A percentile compares a stretch with the other conserved stretches of the same genome.
Conservation (phyloP, 306 rosid species). For the peach (Prunus persica) region Prunus_persica_NCBIv2 NC_034010.1:22104001-22104500, state of each 20-base stretch:
- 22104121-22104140: not conserved
- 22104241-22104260: not conserved
- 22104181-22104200: not conserved
- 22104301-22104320: not conserved
- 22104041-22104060: not conserved
- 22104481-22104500: slow-evolving; percentile 81
- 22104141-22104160: not conserved
- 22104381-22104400: slow-evolving; percentile 90
- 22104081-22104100: not conserved
- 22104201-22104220: not conserved
- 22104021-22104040: not conserved
- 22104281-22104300: not conserved
- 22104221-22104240: not conserved
- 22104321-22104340: slow-evolving; percentile 11
- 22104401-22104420: slow-evolving; percentile 89
- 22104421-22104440: slow-evolving; percentile 97
- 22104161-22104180: not conserved
- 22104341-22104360: slow-evolving; percentile 26
- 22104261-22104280: not conserved
- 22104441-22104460: slow-evolving; percentile 98
- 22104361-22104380: slow-evolving; percentile 98
- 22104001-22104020: not conserved
- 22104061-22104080: not conserved
- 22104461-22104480: slow-evolving; percentile 78
- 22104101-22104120: not conserved